Evolutionary conservation across 2,329 filamentous ascomycete species (phyloP).

Genomic region (Aspergillus pseudotamarii): DNA sequence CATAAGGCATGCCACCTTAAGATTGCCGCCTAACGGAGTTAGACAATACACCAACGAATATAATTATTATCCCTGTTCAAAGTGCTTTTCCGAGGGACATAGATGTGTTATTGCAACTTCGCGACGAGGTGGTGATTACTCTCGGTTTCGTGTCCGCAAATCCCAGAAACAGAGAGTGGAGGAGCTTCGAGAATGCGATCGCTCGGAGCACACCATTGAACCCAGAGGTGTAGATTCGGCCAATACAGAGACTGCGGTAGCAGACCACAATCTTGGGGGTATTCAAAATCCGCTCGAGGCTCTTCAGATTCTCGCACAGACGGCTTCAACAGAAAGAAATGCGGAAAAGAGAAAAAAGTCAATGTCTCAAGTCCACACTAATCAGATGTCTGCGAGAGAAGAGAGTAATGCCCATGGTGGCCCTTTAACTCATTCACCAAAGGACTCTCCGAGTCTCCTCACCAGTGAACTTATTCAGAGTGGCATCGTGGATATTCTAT

Average conservation of each 20-base stretch:
- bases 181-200: background rate
- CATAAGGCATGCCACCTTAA: background rate
- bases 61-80: background rate
- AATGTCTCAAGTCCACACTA: background rate
- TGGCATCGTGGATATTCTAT: background rate
- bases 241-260: background rate
- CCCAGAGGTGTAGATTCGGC: background rate
- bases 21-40: background rate
- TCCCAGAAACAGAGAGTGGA: background rate
- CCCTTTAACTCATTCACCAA: accelerated
- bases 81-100: background rate
- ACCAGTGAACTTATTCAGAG: background rate
- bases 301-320: constrained; percentile 11
- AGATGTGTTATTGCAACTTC: constrained; percentile 13
- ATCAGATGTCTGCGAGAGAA: background rate
- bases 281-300: constrained; percentile 9
- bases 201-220: background rate
- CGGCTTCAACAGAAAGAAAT: background rate
- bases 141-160: background rate
- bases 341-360: background rate
- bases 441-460: background rate
- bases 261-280: background rate
- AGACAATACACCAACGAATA: background rate
- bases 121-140: constrained; percentile 16
- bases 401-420: background rate